Percentiles rank a stretch among this genome's conserved stretches.
phyloP scores from a whole-genome alignment of 208 protist species.

The Tetramitus jugosus region DNA sequence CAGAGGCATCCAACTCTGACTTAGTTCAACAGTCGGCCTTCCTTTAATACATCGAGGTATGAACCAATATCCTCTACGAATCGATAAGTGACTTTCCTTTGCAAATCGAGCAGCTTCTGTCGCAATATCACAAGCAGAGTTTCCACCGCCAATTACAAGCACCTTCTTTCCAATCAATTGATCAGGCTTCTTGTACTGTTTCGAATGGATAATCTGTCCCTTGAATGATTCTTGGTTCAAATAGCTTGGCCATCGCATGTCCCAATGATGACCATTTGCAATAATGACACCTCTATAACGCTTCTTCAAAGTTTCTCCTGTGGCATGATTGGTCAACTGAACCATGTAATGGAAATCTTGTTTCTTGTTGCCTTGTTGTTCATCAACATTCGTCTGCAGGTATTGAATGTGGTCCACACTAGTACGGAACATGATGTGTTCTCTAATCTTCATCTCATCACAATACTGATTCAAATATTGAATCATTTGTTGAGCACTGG shows the following conservation, averaged over 20 bases:
- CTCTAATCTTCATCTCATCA: not conserved
- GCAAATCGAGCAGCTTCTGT: slow-evolving; percentile 29
- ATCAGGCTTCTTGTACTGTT: slow-evolving; percentile 28
- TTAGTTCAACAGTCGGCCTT: slow-evolving; percentile 17
- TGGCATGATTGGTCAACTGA: no score
- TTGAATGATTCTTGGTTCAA: slow-evolving; percentile 30
- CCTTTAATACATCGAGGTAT: slow-evolving; percentile 28
- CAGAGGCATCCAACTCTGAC: slow-evolving; percentile 20
- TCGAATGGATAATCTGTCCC: slow-evolving; percentile 28
- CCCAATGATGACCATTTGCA: slow-evolving; percentile 30
- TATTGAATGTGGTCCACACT: not conserved
- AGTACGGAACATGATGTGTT: not conserved
- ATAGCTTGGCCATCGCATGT: slow-evolving; percentile 21
- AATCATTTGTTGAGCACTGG: slow-evolving; percentile 21
- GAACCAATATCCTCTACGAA: slow-evolving; percentile 32
- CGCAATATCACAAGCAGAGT: slow-evolving; percentile 19
- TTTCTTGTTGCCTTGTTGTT: no score
- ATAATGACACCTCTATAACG: slow-evolving; percentile 30
- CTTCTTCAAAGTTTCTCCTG: not conserved
- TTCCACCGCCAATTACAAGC: slow-evolving; percentile 1
- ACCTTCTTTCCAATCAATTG: not conserved
- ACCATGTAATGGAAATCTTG: no score
- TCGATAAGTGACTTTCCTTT: slow-evolving; percentile 9
- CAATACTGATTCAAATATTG: slow-evolving; percentile 17
- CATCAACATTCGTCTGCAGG: no score